Base-by-base conservation (phyloP, 768 basidiomycete species). In the Amanita subjunquillea region DNA sequence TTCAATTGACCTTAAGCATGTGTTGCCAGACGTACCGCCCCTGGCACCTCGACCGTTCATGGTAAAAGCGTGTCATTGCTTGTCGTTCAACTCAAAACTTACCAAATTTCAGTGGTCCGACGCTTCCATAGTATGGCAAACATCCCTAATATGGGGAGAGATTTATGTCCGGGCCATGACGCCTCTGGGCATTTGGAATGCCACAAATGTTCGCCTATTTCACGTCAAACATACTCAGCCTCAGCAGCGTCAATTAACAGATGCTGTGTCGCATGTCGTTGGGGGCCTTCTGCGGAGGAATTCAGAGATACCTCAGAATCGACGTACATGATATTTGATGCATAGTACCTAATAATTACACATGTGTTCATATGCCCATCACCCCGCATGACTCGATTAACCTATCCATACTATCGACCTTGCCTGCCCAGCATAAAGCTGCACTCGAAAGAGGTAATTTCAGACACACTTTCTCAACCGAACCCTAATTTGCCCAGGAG, bases 121-220 rank as follows among this genome's bases (percentile, higher is more conserved):
- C 58, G 85, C 90, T 1, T 93, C 91, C 2, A 74, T 87, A 54
- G 77, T 93, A 15, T 97, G 96, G 95, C 74, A 95, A 36, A 89
- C 92, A 3, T 92, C 90, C 1, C 69, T 97, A 50, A 83, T 94
- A 20, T 99, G 95, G 93, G 94, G 96, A 38, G 91, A 94, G 63
- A 79, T 95, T 17, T 99, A 94, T 63, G 87, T 96, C 20, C 84
- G 87, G 44, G 87, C 85, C 4, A 87, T 94, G 81, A 80, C 84
- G 1, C 87, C 87, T 1, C 71, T 92, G 22, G 90, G 88, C 10
- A 81, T 94, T 40, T 97, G 94, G 92, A 90, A 89, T 58, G 79
- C 82, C 17, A 96, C 93, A 12, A 85, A 82, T 46, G 91, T 96
- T 27, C 82, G 88, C 39, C 67, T 97, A 48, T 97, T 97, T 71